A percentile compares a stretch with the other conserved stretches of the same genome.
These are phyloP conservation scores for Fagus sylvatica DNA, from an alignment of 306 rosid species.

Conservation along the genomic window DNA sequence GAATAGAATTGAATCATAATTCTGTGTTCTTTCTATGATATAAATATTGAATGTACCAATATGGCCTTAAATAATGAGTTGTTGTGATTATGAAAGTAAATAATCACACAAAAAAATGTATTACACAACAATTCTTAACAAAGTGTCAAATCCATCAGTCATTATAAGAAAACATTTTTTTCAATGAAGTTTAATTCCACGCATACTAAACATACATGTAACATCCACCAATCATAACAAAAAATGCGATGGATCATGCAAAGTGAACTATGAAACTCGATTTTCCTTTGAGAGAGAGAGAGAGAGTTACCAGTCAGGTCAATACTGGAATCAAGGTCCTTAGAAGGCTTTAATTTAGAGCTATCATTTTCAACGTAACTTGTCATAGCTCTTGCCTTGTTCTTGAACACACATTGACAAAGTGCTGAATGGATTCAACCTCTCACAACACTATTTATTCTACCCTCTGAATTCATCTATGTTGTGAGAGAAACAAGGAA, in stretches of 20 bases:
- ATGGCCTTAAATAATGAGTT: too few relatives aligned
- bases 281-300: not conserved
- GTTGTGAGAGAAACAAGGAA: not conserved
- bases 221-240: not conserved
- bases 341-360: slow-evolving; percentile 9
- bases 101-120: not conserved
- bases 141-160: not conserved
- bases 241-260: not conserved
- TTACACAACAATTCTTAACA: not conserved
- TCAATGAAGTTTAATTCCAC: too few relatives aligned
- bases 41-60: too few relatives aligned
- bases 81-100: too few relatives aligned
- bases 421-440: not conserved
- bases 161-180: not conserved
- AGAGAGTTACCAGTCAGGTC: slow-evolving; percentile 18
- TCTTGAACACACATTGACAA: not conserved
- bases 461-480: too few relatives aligned
- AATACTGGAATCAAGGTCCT: slow-evolving; percentile 14
- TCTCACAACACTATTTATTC: not conserved
- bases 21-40: not conserved
- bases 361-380: slow-evolving; percentile 21
- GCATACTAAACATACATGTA: not conserved
- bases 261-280: not conserved
- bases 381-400: slow-evolving; percentile 2
- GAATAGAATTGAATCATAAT: not conserved